phyloP scores from a whole-genome alignment of 345 rosid species.

The Barbarea vulgaris region DNA sequence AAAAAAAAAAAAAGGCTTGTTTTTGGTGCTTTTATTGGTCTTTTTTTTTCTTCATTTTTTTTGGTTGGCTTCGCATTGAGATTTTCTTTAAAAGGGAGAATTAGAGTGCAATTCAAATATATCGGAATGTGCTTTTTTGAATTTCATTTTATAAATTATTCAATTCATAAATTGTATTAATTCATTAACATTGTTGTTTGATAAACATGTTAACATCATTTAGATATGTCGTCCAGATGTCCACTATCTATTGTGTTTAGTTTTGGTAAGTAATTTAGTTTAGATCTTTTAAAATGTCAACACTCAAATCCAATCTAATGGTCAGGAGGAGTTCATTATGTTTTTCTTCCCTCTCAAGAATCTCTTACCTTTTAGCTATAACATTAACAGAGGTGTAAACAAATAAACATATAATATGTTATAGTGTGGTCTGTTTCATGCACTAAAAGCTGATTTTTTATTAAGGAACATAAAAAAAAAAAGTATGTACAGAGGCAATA shows the following conservation, averaged over 20 bases:
- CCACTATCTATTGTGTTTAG: too few species aligned
- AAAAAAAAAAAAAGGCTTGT: neutral
- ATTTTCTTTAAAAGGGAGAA: neutral
- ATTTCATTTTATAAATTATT: neutral
- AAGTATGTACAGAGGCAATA: conserved; percentile 82
- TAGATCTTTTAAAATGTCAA: too few species aligned
- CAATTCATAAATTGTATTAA: neutral
- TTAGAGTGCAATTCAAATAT: conserved; percentile 3
- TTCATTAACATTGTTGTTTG: neutral
- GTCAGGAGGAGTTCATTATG: too few species aligned
- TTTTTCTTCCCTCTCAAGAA: neutral
- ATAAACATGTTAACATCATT: neutral
- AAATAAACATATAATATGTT: neutral
- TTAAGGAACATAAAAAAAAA: conserved; percentile 52
- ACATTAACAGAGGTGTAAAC: neutral
- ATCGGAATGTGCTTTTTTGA: neutral
- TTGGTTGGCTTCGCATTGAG: neutral
- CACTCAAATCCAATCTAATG: too few species aligned
- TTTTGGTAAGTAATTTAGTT: too few species aligned
- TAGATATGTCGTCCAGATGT: too few species aligned
- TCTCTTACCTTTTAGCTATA: neutral
- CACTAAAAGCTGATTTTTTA: conserved; percentile 50
- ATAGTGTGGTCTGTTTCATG: neutral
- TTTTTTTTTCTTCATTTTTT: neutral
- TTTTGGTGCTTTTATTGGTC: neutral